Conservation (phyloP, 805 yeast species). For the Candida methanosorbosa region DNA sequence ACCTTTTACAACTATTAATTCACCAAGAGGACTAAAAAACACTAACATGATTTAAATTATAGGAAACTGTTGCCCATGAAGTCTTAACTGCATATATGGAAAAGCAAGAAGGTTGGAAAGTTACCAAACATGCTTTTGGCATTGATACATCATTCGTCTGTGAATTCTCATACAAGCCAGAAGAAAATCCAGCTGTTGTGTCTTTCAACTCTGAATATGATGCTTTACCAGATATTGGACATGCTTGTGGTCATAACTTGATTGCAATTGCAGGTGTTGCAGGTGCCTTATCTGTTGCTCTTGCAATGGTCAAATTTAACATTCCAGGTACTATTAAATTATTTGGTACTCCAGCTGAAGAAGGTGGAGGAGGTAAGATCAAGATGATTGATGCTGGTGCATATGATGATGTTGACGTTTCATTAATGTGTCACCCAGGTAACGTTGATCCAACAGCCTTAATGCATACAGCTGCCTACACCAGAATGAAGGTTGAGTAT, state of each 20-base stretch:
- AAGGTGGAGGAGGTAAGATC: constrained; percentile 20
- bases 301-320: constrained; percentile 12
- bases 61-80: constrained; percentile 19
- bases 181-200: constrained; percentile 9
- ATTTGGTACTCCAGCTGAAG: constrained; percentile 23
- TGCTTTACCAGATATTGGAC: constrained; percentile 21
- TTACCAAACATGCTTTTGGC: constrained; percentile 16
- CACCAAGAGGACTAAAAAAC: not conserved
- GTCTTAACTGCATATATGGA: constrained; percentile 12
- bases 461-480: constrained; percentile 12
- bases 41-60: too few relatives aligned
- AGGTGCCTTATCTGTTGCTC: constrained; percentile 12
- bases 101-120: constrained; percentile 16
- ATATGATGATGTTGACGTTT: constrained; percentile 14
- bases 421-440: constrained; percentile 20
- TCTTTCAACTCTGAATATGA: constrained; percentile 21
- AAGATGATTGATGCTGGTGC: constrained; percentile 19
- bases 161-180: constrained; percentile 7
- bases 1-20: too few relatives aligned
- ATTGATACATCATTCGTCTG: constrained; percentile 16
- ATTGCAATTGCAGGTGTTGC: constrained; percentile 17
- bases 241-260: constrained; percentile 23
- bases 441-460: constrained; percentile 7
- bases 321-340: constrained; percentile 20
- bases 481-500: constrained; percentile 10